Percentiles rank a stretch among this genome's conserved stretches.
Conservation (phyloP, 2,329 filamentous ascomycete genomes). For the Fonsecaea pugnacius region DNA sequence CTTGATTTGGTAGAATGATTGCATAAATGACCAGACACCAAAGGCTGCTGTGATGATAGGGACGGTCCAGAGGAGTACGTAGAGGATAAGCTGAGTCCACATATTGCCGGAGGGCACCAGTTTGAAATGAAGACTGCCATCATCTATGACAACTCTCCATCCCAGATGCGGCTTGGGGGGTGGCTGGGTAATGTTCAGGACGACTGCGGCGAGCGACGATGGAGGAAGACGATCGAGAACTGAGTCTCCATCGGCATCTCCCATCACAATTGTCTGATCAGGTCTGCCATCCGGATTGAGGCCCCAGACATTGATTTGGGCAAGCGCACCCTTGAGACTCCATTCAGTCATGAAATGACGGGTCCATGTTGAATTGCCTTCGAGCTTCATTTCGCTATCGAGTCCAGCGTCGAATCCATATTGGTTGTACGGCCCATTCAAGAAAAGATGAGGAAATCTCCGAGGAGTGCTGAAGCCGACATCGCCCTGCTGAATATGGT, state of each 20-base stretch:
- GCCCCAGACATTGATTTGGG: constrained; percentile 70
- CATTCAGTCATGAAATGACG: constrained; percentile 67
- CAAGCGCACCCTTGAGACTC: constrained; percentile 54
- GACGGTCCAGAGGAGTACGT: constrained; percentile 58
- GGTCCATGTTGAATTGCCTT: constrained; percentile 58
- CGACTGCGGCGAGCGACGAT: constrained; percentile 58
- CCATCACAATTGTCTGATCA: constrained; percentile 63
- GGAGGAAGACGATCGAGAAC: constrained; percentile 67
- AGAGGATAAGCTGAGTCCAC: constrained; percentile 59
- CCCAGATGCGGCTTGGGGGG: constrained; percentile 61
- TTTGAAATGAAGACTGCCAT: constrained; percentile 58
- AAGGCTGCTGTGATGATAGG: constrained; percentile 57
- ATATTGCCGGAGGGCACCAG: constrained; percentile 60
- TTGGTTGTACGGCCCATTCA: constrained; percentile 66
- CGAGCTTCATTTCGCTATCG: constrained; percentile 57
- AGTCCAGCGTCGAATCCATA: constrained; percentile 68
- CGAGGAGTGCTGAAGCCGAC: constrained; percentile 48
- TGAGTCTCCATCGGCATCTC: constrained; percentile 65
- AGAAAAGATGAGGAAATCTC: constrained; percentile 65
- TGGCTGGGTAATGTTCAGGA: constrained; percentile 63
- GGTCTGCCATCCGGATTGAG: constrained; percentile 67
- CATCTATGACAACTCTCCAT: constrained; percentile 61
- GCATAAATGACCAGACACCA: constrained; percentile 62
- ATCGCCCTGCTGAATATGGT: constrained; percentile 65
- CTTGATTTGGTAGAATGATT: constrained; percentile 67